Conservation (phyloP, 2,329 filamentous ascomycete species). For the Calonectria ilicicola region DNA sequence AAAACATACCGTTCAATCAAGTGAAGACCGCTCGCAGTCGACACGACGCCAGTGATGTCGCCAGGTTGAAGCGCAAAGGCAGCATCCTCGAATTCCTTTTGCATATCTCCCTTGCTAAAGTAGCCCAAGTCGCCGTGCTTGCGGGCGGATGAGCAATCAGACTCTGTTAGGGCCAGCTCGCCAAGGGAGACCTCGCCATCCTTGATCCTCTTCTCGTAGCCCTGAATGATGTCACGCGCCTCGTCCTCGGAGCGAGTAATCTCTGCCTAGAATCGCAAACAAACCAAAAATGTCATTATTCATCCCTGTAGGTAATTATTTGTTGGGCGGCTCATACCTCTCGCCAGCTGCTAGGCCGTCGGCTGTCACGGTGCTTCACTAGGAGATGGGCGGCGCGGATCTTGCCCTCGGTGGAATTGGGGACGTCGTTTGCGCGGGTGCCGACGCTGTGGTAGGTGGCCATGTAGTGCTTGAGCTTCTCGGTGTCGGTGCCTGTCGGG, state of each 20-base stretch:
- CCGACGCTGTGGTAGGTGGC: conserved; percentile 81
- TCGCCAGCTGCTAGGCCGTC: conserved; percentile 92
- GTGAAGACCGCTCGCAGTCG: conserved; percentile 94
- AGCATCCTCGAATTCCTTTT: conserved; percentile 97
- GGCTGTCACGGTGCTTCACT: conserved; percentile 91
- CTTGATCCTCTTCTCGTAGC: conserved; percentile 81
- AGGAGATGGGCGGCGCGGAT: conserved; percentile 94
- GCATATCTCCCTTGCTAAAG: conserved; percentile 96
- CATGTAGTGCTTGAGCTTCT: conserved; percentile 96
- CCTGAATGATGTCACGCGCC: conserved; percentile 80
- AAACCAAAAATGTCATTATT: not conserved
- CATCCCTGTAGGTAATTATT: not conserved
- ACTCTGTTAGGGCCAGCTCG: conserved; percentile 88
- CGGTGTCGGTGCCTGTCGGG: conserved; percentile 86
- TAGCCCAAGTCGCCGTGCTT: conserved; percentile 96
- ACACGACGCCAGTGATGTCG: conserved; percentile 87
- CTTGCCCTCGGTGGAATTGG: conserved; percentile 74
- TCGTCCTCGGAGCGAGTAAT: conserved; percentile 93
- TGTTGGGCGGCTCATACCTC: conserved; percentile 65
- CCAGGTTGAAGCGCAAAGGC: conserved; percentile 91
- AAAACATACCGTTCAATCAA: conserved; percentile 88
- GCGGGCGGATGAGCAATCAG: conserved; percentile 93
- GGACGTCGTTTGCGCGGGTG: conserved; percentile 53
- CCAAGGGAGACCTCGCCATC: conserved; percentile 77
- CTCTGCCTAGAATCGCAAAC: conserved; percentile 63